Evolutionary conservation across 129 eudicot genomes (phyloP), one percentile per base, ranked within the genome.

Genomic region (Arctium lappa): DNA sequence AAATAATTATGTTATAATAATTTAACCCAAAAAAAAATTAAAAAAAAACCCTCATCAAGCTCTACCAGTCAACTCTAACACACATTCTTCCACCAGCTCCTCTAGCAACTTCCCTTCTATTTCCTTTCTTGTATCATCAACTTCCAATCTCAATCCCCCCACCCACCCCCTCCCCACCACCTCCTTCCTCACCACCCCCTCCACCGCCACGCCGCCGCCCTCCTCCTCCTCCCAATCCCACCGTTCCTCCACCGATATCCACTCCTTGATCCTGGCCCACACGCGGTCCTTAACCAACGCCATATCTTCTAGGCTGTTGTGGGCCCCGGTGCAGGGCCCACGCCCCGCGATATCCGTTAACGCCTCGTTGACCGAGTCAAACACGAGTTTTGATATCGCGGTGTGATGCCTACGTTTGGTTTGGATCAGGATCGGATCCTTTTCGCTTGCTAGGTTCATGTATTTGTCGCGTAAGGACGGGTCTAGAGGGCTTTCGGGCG

Each of bases 401-500:
- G 85, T 88, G 78, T 86, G 85, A 78, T 89, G 88, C 82, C 93
- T 89, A 36, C 76, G 86, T 82, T 86, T 95, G 0, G 83, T 89
- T 89, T 86, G 95, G 16, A 86, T 85, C 6, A 79, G 74, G 13
- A 72, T 84, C 0, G 84, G 79, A 37, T 90, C 91, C 82, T 86
- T 89, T 74, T 82, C 88, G 4, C 84, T 79, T 74, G n/a, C 8
- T 13, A 83, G 63, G 81, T 91, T 89, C 39, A 83, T 75, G 84
- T 89, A 96, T 0, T 82, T 90, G 76, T 96, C 96, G 73, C 97
- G 82, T 74, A 96, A 62, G 1, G 90, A 86, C 1, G 98, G 99
- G 84, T 96, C 94, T 72, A 96, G 72, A 0, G 99, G 99, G 89
- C 98, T 90, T 50, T 90, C 98, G 10, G 90, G 87, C 0, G 98